Evolutionary conservation across 2,329 filamentous ascomycete genomes (phyloP).

Genomic region (Colletotrichum truncatum): DNA sequence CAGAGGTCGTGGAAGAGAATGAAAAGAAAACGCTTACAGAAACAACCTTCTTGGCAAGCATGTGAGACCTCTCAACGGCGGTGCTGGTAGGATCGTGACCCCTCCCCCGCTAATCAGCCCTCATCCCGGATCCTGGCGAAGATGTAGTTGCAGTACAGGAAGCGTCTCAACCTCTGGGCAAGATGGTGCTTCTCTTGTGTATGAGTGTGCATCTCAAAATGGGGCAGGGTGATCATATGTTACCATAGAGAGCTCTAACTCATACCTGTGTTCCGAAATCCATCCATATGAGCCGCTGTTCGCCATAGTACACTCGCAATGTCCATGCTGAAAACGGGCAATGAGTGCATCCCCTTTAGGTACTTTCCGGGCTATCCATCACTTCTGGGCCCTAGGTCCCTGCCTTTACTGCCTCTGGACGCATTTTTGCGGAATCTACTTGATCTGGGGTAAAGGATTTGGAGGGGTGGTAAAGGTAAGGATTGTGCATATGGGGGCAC

Average conservation of each 20-base stretch:
- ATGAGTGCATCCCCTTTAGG: neutral
- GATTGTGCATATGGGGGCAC: neutral
- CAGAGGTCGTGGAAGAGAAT: neutral
- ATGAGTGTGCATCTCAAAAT: no score
- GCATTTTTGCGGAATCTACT: neutral
- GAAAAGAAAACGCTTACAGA: neutral
- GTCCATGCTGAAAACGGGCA: no score
- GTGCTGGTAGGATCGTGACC: neutral
- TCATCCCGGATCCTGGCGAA: neutral
- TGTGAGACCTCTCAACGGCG: constrained; percentile 16
- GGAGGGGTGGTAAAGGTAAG: neutral
- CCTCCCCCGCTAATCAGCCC: neutral
- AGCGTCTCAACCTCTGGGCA: neutral
- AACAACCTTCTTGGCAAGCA: constrained; percentile 8
- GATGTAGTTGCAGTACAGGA: neutral
- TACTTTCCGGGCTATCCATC: neutral
- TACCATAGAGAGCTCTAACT: no score
- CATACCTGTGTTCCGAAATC: no score
- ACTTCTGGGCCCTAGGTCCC: neutral
- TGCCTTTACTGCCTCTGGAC: neutral
- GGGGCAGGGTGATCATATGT: no score
- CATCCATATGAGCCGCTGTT: no score
- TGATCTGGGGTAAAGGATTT: constrained; percentile 17
- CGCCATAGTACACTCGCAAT: no score
- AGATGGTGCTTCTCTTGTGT: neutral